Evolutionary conservation across 108 stramenopile genomes (phyloP), one percentile per base, ranked within the genome.

Genomic region (Skeletonema grethae): DNA sequence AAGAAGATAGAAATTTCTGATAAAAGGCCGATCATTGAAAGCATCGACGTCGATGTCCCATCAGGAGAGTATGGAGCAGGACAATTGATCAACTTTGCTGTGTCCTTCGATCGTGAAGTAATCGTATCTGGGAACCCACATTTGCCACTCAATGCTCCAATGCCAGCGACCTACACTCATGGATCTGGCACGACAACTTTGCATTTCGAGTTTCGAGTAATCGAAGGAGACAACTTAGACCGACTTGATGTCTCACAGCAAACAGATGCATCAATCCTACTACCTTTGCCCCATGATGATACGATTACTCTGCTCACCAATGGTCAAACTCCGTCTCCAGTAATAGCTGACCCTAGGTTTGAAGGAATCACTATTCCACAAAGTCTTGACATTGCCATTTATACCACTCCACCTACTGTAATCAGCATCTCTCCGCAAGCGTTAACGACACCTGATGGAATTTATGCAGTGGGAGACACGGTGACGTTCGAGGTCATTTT

Each of bases 51-150:
- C 29, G 61, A 69, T 66, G 55, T 79, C 5, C 46, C 69, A 8
- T 20, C 57, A 10, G 83, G 79, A 24, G 67, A 77, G 46, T 82
- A 82, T 70, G 80, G 84, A 12, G 67, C 84, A 24, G 84, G 84
- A 28, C 72, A 85, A 16, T 58, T 64, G 53, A 55, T 78, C 39
- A 31, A 74, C 67, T 62, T 85, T 25, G 43, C 67, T 57, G 63
- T 85, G 29, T 68, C 69, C 0, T 85, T 85, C 50, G 70, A 79
- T 56, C 76, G 79, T 13, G 63, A 81, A 53, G 75, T 76, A 41
- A 64, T 18, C 0, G 79, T 80, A 15, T 66, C 41, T 62, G 83
- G 83, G 15, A 25, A 22, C 39, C 83, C 83, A 20, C 31, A 41
- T 35, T 50, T 84, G 29, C 79, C 79, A 6, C 75, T 84, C 15